phyloP scores from a whole-genome alignment of 345 rosid species.

The Populus nigra region DNA sequence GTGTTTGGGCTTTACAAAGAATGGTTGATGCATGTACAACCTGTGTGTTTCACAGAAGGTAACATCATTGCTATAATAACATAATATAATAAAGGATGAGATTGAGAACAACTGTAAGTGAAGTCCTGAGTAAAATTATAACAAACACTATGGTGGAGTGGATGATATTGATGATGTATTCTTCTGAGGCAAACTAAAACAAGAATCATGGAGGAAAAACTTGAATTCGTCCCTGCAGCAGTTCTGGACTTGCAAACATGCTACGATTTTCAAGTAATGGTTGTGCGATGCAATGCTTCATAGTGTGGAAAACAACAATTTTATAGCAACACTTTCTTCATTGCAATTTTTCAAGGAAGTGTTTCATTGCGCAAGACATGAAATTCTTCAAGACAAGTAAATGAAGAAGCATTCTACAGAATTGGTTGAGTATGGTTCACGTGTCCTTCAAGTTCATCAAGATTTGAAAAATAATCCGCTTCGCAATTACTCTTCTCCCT shows the following conservation, averaged over 20 bases:
- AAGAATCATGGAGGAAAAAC: too few species aligned
- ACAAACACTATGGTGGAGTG: too few species aligned
- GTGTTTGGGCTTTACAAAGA: too few species aligned
- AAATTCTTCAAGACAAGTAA: slow-evolving; percentile 5
- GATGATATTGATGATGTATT: too few species aligned
- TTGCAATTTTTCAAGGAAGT: slow-evolving; percentile 15
- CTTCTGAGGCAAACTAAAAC: too few species aligned
- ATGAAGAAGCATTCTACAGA: slow-evolving; percentile 24
- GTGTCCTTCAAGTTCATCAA: slow-evolving; percentile 5
- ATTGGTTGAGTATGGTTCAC: slow-evolving; percentile 11
- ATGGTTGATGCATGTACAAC: too few species aligned
- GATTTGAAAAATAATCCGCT: not conserved
- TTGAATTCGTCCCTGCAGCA: too few species aligned
- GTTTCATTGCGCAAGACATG: slow-evolving; percentile 25
- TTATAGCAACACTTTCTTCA: slow-evolving; percentile 19
- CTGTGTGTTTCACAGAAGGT: too few species aligned
- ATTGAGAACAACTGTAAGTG: too few species aligned
- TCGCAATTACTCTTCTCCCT: not conserved
- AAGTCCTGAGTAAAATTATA: too few species aligned
- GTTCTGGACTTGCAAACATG: not conserved
- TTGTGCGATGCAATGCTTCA: slow-evolving; percentile 16
- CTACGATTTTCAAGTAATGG: slow-evolving; percentile 1
- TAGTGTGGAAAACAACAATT: slow-evolving; percentile 19
- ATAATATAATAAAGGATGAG: too few species aligned
- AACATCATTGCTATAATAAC: too few species aligned